Conservation (phyloP, 2,329 filamentous ascomycete species). For the Sporothrix variecibatus region DNA sequence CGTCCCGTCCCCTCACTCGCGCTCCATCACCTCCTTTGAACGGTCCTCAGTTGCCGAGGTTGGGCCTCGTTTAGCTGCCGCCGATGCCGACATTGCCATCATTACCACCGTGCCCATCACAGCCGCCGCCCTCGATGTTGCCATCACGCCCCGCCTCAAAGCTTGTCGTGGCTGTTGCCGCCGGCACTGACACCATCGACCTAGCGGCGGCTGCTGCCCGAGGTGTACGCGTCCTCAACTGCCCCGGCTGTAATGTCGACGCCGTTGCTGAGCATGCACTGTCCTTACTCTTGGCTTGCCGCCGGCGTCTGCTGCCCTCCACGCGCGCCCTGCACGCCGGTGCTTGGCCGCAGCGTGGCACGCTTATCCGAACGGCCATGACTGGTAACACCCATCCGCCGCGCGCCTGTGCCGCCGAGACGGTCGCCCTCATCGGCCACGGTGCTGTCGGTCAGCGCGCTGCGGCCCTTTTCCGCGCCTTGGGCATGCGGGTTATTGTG, state of each 20-base stretch:
- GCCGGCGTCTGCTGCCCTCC: slow-evolving; percentile 40
- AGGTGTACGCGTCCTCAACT: slow-evolving; percentile 38
- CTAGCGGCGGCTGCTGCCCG: slow-evolving; percentile 32
- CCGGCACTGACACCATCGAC: slow-evolving; percentile 37
- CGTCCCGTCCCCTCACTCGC: slow-evolving; percentile 36
- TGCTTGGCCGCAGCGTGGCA: slow-evolving; percentile 31
- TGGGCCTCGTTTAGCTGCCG: slow-evolving; percentile 37
- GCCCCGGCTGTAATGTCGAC: slow-evolving; percentile 36
- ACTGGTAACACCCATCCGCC: slow-evolving; percentile 24
- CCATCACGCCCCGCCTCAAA: slow-evolving; percentile 37
- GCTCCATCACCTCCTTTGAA: slow-evolving; percentile 35
- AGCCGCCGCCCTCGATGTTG: slow-evolving; percentile 30
- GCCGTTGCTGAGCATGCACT: slow-evolving; percentile 37
- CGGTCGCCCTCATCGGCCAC: slow-evolving; percentile 39
- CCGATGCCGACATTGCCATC: slow-evolving; percentile 43
- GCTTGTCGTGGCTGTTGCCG: slow-evolving; percentile 34
- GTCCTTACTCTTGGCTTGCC: slow-evolving; percentile 35
- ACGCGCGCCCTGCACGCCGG: slow-evolving; percentile 34
- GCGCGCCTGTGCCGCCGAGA: slow-evolving; percentile 31
- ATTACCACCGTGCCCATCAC: slow-evolving; percentile 38
- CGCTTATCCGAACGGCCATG: slow-evolving; percentile 30
- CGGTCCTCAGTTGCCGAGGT: slow-evolving; percentile 34
- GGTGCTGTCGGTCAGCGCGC: slow-evolving; percentile 39
- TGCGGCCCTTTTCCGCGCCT: slow-evolving; percentile 35
- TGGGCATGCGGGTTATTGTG: slow-evolving; percentile 39